Evolutionary conservation across 805 yeast genomes (phyloP).

Genomic region (Candida ovalis): DNA sequence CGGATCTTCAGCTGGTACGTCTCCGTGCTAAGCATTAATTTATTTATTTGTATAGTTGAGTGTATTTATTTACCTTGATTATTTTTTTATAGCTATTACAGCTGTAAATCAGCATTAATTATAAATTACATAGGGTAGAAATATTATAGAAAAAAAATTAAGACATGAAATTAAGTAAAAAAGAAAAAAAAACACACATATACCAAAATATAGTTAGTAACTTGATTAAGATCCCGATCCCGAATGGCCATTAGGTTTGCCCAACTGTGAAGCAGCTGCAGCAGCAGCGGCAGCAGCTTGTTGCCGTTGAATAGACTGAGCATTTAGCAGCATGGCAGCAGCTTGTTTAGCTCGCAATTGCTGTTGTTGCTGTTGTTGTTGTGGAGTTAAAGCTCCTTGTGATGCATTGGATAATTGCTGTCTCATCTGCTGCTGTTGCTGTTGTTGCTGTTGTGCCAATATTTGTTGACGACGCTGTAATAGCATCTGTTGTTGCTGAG

Average conservation of each 20-base stretch:
- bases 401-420: slow-evolving; percentile 3
- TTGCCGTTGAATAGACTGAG: slow-evolving; percentile 18
- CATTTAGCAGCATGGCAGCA: slow-evolving; percentile 21
- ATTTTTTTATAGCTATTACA: background rate
- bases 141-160: background rate
- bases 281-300: slow-evolving; percentile 18
- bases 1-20: background rate
- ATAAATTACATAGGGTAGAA: background rate
- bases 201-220: too few relatives aligned
- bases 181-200: background rate
- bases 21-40: background rate
- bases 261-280: slow-evolving; percentile 12
- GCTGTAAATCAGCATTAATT: background rate
- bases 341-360: slow-evolving; percentile 22
- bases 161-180: too few relatives aligned
- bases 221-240: background rate
- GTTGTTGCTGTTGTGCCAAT: slow-evolving; percentile 21
- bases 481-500: slow-evolving; percentile 9
- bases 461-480: slow-evolving; percentile 20
- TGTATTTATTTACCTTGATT: background rate
- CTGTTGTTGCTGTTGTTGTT: slow-evolving; percentile 17
- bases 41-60: background rate
- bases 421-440: slow-evolving; percentile 16
- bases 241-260: background rate
- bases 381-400: slow-evolving; percentile 12